Evolutionary conservation across 345 rosid species (phyloP).

Genomic region (Microthlaspi erraticum): DNA sequence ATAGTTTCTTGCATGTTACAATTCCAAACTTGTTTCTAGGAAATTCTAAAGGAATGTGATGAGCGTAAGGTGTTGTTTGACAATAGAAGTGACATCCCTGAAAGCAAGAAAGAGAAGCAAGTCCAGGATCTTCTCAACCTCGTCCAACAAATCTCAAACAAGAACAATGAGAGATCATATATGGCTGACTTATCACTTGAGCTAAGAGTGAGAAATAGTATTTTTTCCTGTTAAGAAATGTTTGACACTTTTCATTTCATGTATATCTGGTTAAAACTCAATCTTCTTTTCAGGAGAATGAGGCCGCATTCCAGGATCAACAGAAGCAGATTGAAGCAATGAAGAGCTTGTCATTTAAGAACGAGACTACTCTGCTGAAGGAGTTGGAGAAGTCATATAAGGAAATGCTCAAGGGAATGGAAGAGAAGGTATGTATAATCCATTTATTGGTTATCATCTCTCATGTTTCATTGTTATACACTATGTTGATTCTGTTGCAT

Average conservation of each 20-base stretch:
- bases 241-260: background rate
- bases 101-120: conserved; percentile 26
- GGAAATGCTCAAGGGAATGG: conserved; percentile 5
- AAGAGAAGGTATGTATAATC: conserved; percentile 15
- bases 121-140: conserved; percentile 41
- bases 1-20: no score
- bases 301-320: no score
- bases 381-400: background rate
- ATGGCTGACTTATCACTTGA: conserved; percentile 42
- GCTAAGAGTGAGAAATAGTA: conserved; percentile 30
- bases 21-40: conserved; percentile 10
- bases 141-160: conserved; percentile 28
- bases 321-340: conserved; percentile 17
- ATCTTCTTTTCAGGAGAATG: background rate
- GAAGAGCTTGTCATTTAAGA: background rate
- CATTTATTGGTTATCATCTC: background rate
- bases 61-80: conserved; percentile 42
- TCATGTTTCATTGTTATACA: background rate
- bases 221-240: no score
- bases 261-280: background rate
- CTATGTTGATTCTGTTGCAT: background rate
- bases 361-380: background rate
- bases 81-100: conserved; percentile 14
- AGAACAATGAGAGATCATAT: conserved; percentile 35
- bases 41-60: conserved; percentile 38